Evolutionary conservation across 2,329 filamentous ascomycete species (phyloP), one percentile per base, ranked within the genome.

Genomic region (Botrytis porri): DNA sequence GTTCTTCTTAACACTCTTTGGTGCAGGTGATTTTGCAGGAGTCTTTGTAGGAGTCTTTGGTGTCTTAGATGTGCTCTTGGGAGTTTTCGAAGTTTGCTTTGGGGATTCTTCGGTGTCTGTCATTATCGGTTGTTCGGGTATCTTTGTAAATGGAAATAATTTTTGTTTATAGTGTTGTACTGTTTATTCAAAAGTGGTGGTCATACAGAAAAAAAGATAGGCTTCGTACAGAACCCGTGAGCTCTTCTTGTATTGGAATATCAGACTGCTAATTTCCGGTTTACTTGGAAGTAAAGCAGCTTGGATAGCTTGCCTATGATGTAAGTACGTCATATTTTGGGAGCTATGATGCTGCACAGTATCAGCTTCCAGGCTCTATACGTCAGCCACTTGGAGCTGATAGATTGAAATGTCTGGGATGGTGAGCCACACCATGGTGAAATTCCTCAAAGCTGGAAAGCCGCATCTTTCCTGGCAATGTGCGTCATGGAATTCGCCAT

Each of bases 221-320:
- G 65, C 16, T 43, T 59, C 65, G 54, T 59, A 69, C 65, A 41
- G 65, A 69, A 69, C 48, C 61, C 61, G 70, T 71, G 61, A 71
- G 70, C 61, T 71, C 61, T 71, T 71, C 65, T 71, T 71, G 70
- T 71, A 71, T 32, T 64, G 29, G 45, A 54, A 65, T 71, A 66
- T 45, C 22, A 54, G 16, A n/a, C 37, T 54, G 43, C 70, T 71
- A 66, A 57, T 71, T 71, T 45, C 70, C 70, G 45, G 70, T 66
- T 71, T 71, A 71, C 70, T 66, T 71, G 61, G 61, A 71, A 66
- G 43, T 4, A 65, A 8, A 64, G 32, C 18, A 32, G 48, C 65
- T 67, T 70, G 57, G 41, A 64, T 37, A 65, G 69, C 57, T 71
- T 51, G 43, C 43, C 57, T 41, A 64, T 71, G 45, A 57, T 69